These are phyloP conservation scores for Rhodomyrtus psidioides DNA, from an alignment of 441 rosid genomes.

Conservation along the genomic window DNA sequence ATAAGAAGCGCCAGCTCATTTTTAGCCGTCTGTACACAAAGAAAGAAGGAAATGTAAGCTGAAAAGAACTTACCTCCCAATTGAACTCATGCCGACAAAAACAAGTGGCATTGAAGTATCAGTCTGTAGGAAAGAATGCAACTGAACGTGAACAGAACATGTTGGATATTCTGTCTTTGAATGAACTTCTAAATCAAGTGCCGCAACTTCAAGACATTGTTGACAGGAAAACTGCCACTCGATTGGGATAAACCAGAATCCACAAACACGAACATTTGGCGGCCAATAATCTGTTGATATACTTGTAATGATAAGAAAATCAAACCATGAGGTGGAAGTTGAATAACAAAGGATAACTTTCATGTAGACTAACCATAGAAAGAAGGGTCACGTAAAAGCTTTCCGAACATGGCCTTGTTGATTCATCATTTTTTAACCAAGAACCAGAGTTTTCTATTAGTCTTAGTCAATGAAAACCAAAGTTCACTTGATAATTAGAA, in stretches of 20 bases:
- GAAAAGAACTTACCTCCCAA: conserved; percentile 60
- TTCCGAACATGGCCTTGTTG: neutral
- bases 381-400: neutral
- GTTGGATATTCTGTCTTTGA: conserved; percentile 18
- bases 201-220: conserved; percentile 43
- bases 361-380: neutral
- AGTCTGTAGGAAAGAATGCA: conserved; percentile 39
- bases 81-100: conserved; percentile 71
- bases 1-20: neutral
- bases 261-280: conserved; percentile 55
- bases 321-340: neutral
- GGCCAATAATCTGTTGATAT: conserved; percentile 81
- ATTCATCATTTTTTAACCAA: neutral
- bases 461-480: neutral
- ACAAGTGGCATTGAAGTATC: conserved; percentile 40
- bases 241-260: conserved; percentile 84
- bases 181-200: conserved; percentile 11
- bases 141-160: conserved; percentile 53
- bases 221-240: conserved; percentile 87
- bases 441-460: neutral
- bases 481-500: neutral
- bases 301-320: neutral
- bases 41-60: neutral
- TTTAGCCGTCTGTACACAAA: neutral
- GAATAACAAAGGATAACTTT: neutral